Evolutionary conservation across 345 rosid species (phyloP).

Genomic region (Camelina sativa): DNA sequence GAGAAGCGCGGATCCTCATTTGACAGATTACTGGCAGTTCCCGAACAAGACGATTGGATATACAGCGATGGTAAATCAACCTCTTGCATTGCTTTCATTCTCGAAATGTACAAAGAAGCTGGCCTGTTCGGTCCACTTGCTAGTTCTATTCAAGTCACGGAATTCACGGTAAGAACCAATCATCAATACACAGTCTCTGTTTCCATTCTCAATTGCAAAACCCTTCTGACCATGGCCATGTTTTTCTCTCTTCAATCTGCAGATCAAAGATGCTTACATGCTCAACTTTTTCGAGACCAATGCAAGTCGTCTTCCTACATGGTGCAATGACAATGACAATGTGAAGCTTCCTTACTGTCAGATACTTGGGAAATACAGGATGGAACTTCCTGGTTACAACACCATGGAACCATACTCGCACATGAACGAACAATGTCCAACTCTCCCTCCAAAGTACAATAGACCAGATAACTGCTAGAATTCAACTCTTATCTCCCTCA

Average conservation of each 20-base stretch:
- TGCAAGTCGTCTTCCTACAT: conserved; percentile 77
- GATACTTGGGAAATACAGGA: conserved; percentile 80
- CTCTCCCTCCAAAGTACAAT: conserved; percentile 78
- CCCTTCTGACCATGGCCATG: background rate
- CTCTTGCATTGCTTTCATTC: conserved; percentile 88
- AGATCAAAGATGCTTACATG: conserved; percentile 88
- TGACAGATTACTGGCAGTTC: conserved; percentile 72
- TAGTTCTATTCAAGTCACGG: conserved; percentile 83
- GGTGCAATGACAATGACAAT: conserved; percentile 87
- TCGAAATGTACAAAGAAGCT: conserved; percentile 94
- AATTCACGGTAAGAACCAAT: conserved; percentile 73
- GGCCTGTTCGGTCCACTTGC: conserved; percentile 74
- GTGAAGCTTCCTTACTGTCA: conserved; percentile 91
- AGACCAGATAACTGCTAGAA: conserved; percentile 68
- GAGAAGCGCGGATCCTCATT: conserved; percentile 89
- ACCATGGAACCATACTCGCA: conserved; percentile 79
- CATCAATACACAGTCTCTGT: background rate
- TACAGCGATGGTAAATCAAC: conserved; percentile 92
- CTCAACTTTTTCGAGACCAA: conserved; percentile 74
- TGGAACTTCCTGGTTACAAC: conserved; percentile 94
- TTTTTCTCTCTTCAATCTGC: conserved; percentile 27
- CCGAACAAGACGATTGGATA: conserved; percentile 92
- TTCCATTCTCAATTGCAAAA: background rate
- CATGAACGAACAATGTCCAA: conserved; percentile 89
- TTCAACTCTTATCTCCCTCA: background rate